A percentile compares a stretch with the other conserved stretches of the same genome.
Evolutionary conservation across 306 rosid species (phyloP).

Genomic region (Abrus pulchellus): DNA sequence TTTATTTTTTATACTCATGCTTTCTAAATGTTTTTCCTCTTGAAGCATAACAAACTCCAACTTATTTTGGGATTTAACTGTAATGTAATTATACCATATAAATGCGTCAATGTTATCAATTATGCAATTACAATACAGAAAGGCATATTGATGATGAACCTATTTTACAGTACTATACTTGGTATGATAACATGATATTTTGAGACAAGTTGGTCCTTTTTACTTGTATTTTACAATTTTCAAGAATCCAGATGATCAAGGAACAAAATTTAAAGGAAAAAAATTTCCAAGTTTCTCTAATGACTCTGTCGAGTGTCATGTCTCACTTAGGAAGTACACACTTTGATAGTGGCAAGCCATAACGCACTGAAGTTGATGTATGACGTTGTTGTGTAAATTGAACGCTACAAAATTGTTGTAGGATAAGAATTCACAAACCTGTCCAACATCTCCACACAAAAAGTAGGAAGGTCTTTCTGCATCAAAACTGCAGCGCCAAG

Average conservation of each 20-base stretch:
- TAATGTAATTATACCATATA: not conserved
- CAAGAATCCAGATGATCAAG: slow-evolving; percentile 1
- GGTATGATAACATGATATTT: not conserved
- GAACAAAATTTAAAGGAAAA: not conserved
- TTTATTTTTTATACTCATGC: not conserved
- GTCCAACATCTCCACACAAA: slow-evolving; percentile 85
- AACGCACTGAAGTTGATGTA: not conserved
- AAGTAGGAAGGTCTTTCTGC: slow-evolving; percentile 87
- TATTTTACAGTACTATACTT: not conserved
- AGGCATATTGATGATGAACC: slow-evolving; percentile 7
- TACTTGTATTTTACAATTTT: not conserved
- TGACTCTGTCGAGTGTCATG: not conserved
- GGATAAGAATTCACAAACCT: slow-evolving; percentile 62
- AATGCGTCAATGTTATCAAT: slow-evolving; percentile 11
- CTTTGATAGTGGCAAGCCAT: not conserved
- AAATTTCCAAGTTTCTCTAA: not conserved
- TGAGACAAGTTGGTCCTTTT: not conserved
- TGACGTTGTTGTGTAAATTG: slow-evolving; percentile 1
- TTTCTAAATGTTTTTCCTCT: not conserved
- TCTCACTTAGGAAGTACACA: slow-evolving; percentile 14
- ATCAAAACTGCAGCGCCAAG: slow-evolving; percentile 99
- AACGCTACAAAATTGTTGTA: not conserved
- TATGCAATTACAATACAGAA: slow-evolving; percentile 11
- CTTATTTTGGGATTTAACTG: slow-evolving; percentile 5
- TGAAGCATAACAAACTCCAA: slow-evolving; percentile 26